Base-by-base conservation (phyloP, 306 rosid species). In the Quillaja saponaria region DNA sequence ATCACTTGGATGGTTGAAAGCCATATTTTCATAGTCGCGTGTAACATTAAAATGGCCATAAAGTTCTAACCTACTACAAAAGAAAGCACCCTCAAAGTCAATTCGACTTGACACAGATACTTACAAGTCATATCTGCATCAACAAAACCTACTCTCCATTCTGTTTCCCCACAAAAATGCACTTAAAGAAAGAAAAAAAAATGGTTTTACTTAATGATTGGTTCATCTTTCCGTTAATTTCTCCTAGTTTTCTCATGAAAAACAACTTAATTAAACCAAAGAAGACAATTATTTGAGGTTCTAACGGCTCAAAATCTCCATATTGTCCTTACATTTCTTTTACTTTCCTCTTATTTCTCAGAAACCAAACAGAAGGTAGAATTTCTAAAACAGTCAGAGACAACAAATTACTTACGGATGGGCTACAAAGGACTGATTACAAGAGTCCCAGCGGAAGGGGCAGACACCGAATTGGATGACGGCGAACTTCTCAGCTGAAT, bases 381-480 rank as follows among this genome's bases (percentile, higher is more conserved):
- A 62, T 40, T 25, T 11, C 3, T 39, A 28, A 7, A 13, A 47
- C 1, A 20, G 11, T 3, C 10, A 33, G 9, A 42, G 14, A 49
- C 8, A 34, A 42, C 54, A 40, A 25, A 31, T 28, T 9, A 42
- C 66, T 60, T 79, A 92, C 99, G 99, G 99, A 64, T 87, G 73
- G 69, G 96, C 87, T 2, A 89, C 14, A 69, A 92, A 86, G 66
- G 71, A 71, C 16, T 57, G 74, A 39, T 55, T 81, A 39, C 79
- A 55, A 0, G 85, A 64, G 64, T 92, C 95, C 96, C 96, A 92
- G 6, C 95, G 90, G 55, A 89, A 92, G 47, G 99, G 99, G 31
- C 96, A 88, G 44, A 89, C 94, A 11, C 99, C 96, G 70, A 89
- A 80, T 58, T 92, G 99, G 56, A 92, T 66, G 55, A 92, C 87